A percentile compares a stretch with the other conserved stretches of the same genome.
phyloP scores from a whole-genome alignment of 192 early-diverging fungal genomes.

The Podila minutissima region DNA sequence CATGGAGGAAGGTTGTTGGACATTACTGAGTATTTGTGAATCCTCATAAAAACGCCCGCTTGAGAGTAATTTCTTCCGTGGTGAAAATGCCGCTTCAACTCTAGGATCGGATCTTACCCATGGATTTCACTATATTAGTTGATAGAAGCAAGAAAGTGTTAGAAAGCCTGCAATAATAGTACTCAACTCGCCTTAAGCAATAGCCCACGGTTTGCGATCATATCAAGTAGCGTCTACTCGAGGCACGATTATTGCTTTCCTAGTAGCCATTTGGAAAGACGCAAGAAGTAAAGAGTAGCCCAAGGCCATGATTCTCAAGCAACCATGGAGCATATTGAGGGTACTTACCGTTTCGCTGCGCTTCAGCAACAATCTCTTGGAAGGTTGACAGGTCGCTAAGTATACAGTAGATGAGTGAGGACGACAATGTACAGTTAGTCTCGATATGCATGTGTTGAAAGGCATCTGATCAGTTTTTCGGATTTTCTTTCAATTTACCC shows the following conservation, averaged over 20 bases:
- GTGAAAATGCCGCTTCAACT: background rate
- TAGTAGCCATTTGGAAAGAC: too few species aligned
- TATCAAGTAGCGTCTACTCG: too few species aligned
- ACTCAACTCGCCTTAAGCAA: too few species aligned
- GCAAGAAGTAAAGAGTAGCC: too few species aligned
- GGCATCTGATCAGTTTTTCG: background rate
- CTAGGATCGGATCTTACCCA: slow-evolving; percentile 43
- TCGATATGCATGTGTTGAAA: background rate
- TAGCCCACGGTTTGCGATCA: too few species aligned
- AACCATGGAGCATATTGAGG: background rate
- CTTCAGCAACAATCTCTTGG: slow-evolving; percentile 38
- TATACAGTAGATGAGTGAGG: background rate
- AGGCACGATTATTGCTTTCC: too few species aligned
- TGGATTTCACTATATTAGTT: slow-evolving; percentile 39
- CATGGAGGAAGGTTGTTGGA: background rate
- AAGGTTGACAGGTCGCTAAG: slow-evolving; percentile 21
- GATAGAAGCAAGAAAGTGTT: background rate
- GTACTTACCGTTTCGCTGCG: slow-evolving; percentile 48
- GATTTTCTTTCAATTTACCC: slow-evolving; percentile 58
- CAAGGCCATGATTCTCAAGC: background rate
- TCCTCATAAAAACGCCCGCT: background rate
- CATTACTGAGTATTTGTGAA: slow-evolving; percentile 2
- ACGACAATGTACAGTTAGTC: background rate
- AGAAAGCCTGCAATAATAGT: too few species aligned
- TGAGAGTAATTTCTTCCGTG: background rate